phyloP scores from a whole-genome alignment of 352 stramenopile species.

The Pythium aristosporum region DNA sequence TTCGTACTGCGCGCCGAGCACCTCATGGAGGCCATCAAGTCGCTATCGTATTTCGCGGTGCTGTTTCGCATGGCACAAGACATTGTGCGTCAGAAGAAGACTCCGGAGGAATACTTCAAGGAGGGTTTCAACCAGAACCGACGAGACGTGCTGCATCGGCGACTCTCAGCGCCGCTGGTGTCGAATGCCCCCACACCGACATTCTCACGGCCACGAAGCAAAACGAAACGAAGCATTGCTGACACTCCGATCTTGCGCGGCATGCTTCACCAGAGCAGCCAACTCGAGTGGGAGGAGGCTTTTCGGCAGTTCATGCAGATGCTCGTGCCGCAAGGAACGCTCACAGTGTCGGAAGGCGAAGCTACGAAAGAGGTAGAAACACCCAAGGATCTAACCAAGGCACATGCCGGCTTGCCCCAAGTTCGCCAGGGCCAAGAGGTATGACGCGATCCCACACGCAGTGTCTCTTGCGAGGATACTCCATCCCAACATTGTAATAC shows the following conservation, averaged over 20 bases:
- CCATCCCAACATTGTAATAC: too few species aligned
- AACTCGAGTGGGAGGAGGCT: slow-evolving; percentile 38
- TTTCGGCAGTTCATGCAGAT: slow-evolving; percentile 54
- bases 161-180: slow-evolving; percentile 9
- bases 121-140: slow-evolving; percentile 24
- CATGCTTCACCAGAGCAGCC: slow-evolving; percentile 21
- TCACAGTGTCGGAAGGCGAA: background rate
- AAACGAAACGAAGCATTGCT: background rate
- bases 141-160: slow-evolving; percentile 21
- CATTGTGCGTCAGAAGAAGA: slow-evolving; percentile 36
- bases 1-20: slow-evolving; percentile 50
- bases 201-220: background rate
- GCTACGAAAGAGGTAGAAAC: background rate
- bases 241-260: slow-evolving; percentile 9
- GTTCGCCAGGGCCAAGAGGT: too few species aligned
- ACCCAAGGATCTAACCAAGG: background rate
- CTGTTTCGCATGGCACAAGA: slow-evolving; percentile 45
- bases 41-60: slow-evolving; percentile 43
- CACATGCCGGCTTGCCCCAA: background rate
- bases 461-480: too few species aligned
- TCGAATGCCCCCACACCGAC: slow-evolving; percentile 7
- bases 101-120: slow-evolving; percentile 31
- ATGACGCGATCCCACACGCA: background rate
- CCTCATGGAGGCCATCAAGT: slow-evolving; percentile 39
- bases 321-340: slow-evolving; percentile 34